Evolutionary conservation across 257 asterid species (phyloP).

Genomic region (Coffea canephora): DNA sequence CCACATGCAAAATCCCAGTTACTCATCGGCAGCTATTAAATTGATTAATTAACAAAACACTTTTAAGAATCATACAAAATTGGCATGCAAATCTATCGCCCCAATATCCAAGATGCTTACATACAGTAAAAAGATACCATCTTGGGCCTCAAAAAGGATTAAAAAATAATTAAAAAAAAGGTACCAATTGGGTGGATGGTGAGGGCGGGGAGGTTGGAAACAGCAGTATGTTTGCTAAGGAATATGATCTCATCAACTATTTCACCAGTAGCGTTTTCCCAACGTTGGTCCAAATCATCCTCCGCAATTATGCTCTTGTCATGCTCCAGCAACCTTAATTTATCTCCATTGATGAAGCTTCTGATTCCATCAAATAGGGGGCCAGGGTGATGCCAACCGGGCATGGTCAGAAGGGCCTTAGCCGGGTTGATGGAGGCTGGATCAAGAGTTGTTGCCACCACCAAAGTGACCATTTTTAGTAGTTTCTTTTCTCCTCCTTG

Average conservation of each 20-base stretch:
- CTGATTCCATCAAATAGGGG: constrained; percentile 53
- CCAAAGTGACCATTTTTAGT: constrained; percentile 57
- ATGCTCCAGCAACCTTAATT: constrained; percentile 63
- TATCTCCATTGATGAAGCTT: constrained; percentile 56
- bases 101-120: neutral
- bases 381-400: constrained; percentile 66
- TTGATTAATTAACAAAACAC: neutral
- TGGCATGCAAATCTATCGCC: neutral
- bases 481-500: neutral
- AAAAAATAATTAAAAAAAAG: neutral
- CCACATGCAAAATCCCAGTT: neutral
- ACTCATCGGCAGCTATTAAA: neutral
- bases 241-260: constrained; percentile 69
- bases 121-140: neutral
- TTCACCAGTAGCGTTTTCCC: constrained; percentile 77
- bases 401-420: constrained; percentile 62
- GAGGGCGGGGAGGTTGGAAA: constrained; percentile 75
- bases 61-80: neutral
- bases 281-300: constrained; percentile 73
- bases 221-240: constrained; percentile 80
- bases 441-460: constrained; percentile 84
- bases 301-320: constrained; percentile 63
- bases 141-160: neutral
- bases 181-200: constrained; percentile 86
- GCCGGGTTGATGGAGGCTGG: constrained; percentile 92